Conservation (phyloP, 306 rosid species). For the Leucaena leucocephala region DNA sequence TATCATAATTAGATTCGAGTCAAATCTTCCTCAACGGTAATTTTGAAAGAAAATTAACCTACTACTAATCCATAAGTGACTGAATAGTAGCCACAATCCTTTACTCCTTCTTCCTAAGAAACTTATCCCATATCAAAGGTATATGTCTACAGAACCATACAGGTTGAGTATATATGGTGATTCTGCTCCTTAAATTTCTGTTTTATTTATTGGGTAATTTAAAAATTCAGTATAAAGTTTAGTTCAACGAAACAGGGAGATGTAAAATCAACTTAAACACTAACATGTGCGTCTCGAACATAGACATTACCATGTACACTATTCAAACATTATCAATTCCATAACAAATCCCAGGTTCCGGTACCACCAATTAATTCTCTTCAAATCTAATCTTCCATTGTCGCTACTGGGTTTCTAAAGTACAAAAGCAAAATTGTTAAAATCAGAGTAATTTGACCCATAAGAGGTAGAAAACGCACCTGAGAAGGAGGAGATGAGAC, state of each 20-base stretch:
- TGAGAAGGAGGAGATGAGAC: constrained; percentile 64
- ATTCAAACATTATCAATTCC: constrained; percentile 7
- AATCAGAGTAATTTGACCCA: background rate
- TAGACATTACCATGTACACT: background rate
- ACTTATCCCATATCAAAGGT: background rate
- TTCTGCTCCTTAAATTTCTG: no score
- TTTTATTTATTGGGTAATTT: background rate
- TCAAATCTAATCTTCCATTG: background rate
- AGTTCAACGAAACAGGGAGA: background rate
- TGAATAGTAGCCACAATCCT: background rate
- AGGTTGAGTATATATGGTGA: no score
- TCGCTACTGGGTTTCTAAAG: background rate
- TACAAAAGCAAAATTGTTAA: background rate
- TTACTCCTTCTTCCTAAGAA: background rate
- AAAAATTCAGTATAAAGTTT: background rate
- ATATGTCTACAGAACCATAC: no score
- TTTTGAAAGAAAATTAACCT: background rate
- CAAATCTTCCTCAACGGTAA: background rate
- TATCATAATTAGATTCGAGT: background rate
- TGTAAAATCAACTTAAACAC: background rate
- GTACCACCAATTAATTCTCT: background rate
- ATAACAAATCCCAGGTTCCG: background rate
- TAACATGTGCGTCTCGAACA: background rate
- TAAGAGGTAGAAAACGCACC: constrained; percentile 41
- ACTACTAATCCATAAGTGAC: background rate